Evolutionary conservation across 1,284 basidiomycete genomes (phyloP), one percentile per base, ranked within the genome.

Genomic region (Trichosporon inkin): DNA sequence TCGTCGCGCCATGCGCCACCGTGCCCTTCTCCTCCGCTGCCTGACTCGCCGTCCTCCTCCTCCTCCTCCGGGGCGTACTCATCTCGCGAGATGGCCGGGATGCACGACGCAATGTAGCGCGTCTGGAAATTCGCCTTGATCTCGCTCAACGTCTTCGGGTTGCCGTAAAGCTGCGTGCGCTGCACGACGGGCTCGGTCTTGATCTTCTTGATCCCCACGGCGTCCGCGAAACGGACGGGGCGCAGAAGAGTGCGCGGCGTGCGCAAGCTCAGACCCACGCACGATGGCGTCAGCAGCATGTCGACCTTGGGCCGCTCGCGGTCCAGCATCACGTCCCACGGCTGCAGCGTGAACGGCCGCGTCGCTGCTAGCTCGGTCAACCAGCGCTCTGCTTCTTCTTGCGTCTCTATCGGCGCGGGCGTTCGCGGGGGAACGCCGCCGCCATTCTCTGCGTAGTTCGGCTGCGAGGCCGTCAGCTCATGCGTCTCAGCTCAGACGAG

Each of bases 181-280:
- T 77, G 74, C 10, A 77, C 75, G 4, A 69, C 60, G 0, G 75
- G 75, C 61, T 77, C 75, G 58, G 63, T 73, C 67, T 77, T 77
- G 58, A 77, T 77, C 58, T 67, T 61, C 37, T 69, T 61, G 40
- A 77, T 71, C 10, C 63, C 70, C 1, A 64, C 65, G 41, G 67
- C 62, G 66, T 77, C 75, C 0, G 65, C 67, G 1, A 61, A 22
- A 36, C 66, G 59, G 13, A 73, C 71, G 47, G 70, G 73, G 6
- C 75, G 63, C 2, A 77, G 62, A 2, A 56, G 13, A 2, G 75
- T 61, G 5, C 75, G 62, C 20, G 67, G 63, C 2, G 74, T 77
- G 0, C 55, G 28, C n/a, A 77, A 65, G 19, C 66, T 53, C 1
- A 76, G 34, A 14, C 36, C 53, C 1, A 54, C 56, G 55, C 75